Evolutionary conservation across 305 asterid genomes (phyloP), one percentile per base, ranked within the genome.

Genomic region (Fraxinus angustifolia): DNA sequence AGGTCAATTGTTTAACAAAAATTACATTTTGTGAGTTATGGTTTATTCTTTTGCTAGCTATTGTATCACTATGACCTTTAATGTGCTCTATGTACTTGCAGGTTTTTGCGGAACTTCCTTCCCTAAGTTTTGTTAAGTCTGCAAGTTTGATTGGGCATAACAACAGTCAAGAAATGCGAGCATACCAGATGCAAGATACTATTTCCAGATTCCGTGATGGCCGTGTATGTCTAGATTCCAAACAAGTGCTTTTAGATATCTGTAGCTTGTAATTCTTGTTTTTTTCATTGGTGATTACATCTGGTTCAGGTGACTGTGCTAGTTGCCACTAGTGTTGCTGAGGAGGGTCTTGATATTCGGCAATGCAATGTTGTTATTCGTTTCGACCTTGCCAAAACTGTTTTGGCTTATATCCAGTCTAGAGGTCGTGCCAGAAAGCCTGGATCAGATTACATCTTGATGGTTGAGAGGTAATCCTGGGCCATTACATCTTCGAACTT

Each of bases 261-360:
- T 60, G 83, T 21, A 45, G 28, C 73, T 31, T 77, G 23, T 79
- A 62, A 30, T 53, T 78, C 81, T 83, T 77, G 77, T 81, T 75
- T 21, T 74, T 77, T 84, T 53, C 60, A 82, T 82, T 36, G 67
- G 84, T 82, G 40, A 58, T 83, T 75, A 60, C 62, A 73, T 74
- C 81, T 87, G 77, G 77, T 83, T 62, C 88, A 96, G 99, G 97
- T 96, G 76, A 93, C 98, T 62, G 93, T 96, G 84, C 90, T 96
- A 88, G 99, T 96, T 67, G 99, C 99, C 78, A 96, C 99, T 78
- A 96, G 99, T 88, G 99, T 96, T 84, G 99, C 99, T 78, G 99
- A 96, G 92, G 99, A 96, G 92, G 99, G 98, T 33, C 98, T 96
- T 84, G 99, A 96, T 90, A 96, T 96, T 83, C 92, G 98, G 80